Evolutionary conservation across 768 basidiomycete species (phyloP).

Genomic region (Coprinopsis cinerea): DNA sequence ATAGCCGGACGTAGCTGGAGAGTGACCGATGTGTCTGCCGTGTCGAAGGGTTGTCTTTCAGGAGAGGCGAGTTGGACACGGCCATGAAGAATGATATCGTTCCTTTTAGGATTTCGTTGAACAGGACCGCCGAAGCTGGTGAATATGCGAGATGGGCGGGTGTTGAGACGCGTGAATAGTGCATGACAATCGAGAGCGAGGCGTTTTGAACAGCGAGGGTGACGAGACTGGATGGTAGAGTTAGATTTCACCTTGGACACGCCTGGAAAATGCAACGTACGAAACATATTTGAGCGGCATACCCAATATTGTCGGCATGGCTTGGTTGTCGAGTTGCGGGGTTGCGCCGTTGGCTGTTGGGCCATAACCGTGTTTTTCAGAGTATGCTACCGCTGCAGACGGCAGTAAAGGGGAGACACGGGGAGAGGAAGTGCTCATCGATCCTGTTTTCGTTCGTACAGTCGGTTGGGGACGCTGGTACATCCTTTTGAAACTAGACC

Average conservation of each 20-base stretch:
- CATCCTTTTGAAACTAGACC: constrained; percentile 29
- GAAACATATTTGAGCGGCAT: constrained; percentile 78
- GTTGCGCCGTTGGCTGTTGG: constrained; percentile 25
- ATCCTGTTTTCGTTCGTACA: constrained; percentile 32
- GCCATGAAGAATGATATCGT: constrained; percentile 89
- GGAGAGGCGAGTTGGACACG: constrained; percentile 40
- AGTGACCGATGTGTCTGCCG: not conserved
- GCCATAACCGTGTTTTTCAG: constrained; percentile 29
- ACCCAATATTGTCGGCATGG: constrained; percentile 54
- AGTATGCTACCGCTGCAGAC: constrained; percentile 35
- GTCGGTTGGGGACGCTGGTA: constrained; percentile 57
- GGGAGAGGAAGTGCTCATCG: constrained; percentile 30
- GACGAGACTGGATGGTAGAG: constrained; percentile 46
- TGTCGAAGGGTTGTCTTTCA: not conserved
- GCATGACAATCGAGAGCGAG: constrained; percentile 94
- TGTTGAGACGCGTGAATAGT: constrained; percentile 91
- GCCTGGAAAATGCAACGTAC: constrained; percentile 36
- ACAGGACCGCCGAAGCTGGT: constrained; percentile 87
- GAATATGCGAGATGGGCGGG: constrained; percentile 79
- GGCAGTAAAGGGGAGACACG: constrained; percentile 49
- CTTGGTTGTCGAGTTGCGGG: constrained; percentile 24
- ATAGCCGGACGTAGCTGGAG: constrained; percentile 29
- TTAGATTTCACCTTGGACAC: constrained; percentile 3
- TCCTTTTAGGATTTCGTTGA: constrained; percentile 94
- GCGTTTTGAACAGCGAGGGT: constrained; percentile 94